Conservation (phyloP, 2,329 filamentous ascomycete genomes). For the Colletotrichum navitas region DNA sequence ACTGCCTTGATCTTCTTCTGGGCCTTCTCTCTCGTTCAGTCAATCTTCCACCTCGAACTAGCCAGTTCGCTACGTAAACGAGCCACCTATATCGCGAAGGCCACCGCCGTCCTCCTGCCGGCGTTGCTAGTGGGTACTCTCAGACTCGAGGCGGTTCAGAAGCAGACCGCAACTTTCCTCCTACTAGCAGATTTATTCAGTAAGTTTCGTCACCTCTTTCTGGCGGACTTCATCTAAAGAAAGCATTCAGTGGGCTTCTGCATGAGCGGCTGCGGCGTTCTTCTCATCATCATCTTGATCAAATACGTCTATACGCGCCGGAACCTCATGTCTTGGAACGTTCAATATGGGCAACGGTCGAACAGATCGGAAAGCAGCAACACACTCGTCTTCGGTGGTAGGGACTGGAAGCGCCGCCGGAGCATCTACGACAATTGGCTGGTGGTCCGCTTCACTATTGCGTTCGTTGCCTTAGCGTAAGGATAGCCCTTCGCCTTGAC, state of each 20-base stretch:
- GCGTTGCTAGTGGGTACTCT: slow-evolving; percentile 51
- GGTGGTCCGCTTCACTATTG: slow-evolving; percentile 59
- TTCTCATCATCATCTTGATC: slow-evolving; percentile 55
- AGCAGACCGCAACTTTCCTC: slow-evolving; percentile 48
- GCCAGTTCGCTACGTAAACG: slow-evolving; percentile 47
- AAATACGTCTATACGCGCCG: slow-evolving; percentile 56
- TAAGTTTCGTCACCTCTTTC: slow-evolving; percentile 45
- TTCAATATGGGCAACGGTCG: slow-evolving; percentile 48
- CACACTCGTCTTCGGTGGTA: slow-evolving; percentile 35
- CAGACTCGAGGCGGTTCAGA: slow-evolving; percentile 47
- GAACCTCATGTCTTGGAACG: slow-evolving; percentile 50
- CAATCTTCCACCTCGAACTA: slow-evolving; percentile 50
- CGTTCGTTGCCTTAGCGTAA: slow-evolving; percentile 56
- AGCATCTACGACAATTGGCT: slow-evolving; percentile 61
- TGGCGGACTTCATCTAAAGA: not conserved
- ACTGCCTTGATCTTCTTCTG: slow-evolving; percentile 61
- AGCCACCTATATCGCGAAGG: slow-evolving; percentile 50
- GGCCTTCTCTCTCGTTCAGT: slow-evolving; percentile 54
- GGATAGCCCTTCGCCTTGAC: slow-evolving; percentile 25
- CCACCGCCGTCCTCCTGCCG: slow-evolving; percentile 53
- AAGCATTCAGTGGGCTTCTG: slow-evolving; percentile 53
- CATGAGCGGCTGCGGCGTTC: slow-evolving; percentile 51
- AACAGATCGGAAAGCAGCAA: slow-evolving; percentile 33
- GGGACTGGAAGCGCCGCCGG: slow-evolving; percentile 29
- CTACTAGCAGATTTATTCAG: slow-evolving; percentile 54